phyloP scores from a whole-genome alignment of 2,329 filamentous ascomycete species.

The Alternaria postmessia region DNA sequence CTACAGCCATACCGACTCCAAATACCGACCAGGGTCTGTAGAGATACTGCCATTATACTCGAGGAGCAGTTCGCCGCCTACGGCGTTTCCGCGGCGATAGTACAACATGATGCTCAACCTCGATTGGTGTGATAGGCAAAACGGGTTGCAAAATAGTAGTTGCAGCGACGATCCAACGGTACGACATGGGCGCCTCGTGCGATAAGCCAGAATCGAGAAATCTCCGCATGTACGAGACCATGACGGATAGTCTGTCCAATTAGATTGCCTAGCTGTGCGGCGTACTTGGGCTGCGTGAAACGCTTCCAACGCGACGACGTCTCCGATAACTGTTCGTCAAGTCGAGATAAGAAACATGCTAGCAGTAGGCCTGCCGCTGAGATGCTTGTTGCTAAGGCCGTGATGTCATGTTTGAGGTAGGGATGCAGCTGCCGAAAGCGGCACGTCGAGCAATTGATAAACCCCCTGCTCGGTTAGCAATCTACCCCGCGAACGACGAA shows the following conservation, averaged over 20 bases:
- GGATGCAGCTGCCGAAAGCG: constrained; percentile 11
- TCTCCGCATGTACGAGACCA: not conserved
- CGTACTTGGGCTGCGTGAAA: not conserved
- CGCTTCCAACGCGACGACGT: not conserved
- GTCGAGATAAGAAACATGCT: constrained; percentile 4
- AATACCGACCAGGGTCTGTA: not conserved
- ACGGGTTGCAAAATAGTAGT: not conserved
- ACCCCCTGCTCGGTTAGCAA: constrained; percentile 16
- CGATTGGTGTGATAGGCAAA: constrained; percentile 11
- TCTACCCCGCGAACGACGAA: constrained; percentile 15
- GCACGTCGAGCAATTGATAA: constrained; percentile 6
- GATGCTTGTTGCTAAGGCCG: constrained; percentile 8
- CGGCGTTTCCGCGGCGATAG: constrained; percentile 14
- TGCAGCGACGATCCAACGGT: constrained; percentile 6
- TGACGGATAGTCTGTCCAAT: not conserved
- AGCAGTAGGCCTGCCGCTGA: not conserved
- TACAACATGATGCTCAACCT: not conserved
- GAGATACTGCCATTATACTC: not conserved
- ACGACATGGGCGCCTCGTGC: constrained; percentile 1
- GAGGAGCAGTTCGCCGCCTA: constrained; percentile 1
- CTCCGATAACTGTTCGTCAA: not conserved
- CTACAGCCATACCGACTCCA: constrained; percentile 3
- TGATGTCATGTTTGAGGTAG: constrained; percentile 10
- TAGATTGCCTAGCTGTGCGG: not conserved
- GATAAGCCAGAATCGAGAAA: constrained; percentile 11